Percentiles rank a stretch among this genome's conserved stretches.
phyloP scores from a whole-genome alignment of 1,284 basidiomycete species.

The Pseudozyma pruni region DNA sequence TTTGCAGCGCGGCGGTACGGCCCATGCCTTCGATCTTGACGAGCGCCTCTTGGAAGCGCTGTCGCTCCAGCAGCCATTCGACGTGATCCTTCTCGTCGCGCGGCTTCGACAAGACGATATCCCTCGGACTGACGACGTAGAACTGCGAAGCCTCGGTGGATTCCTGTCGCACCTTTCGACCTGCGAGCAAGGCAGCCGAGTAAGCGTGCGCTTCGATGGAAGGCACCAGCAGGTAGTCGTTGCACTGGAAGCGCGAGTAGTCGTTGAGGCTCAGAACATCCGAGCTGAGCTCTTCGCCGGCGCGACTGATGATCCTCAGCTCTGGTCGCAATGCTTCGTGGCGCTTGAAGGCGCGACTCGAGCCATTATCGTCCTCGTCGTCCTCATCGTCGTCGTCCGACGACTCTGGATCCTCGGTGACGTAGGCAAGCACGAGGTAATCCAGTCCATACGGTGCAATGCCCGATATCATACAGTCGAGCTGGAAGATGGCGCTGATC shows the following conservation, averaged over 20 bases:
- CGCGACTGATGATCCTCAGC: slow-evolving; percentile 86
- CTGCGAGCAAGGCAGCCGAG: slow-evolving; percentile 40
- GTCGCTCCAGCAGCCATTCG: slow-evolving; percentile 87
- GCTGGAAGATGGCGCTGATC: slow-evolving; percentile 88
- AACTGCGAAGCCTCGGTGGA: slow-evolving; percentile 70
- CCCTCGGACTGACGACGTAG: slow-evolving; percentile 85
- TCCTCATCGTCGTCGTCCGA: slow-evolving; percentile 23
- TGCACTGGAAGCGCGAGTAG: slow-evolving; percentile 87
- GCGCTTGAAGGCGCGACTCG: slow-evolving; percentile 72
- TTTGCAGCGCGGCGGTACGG: slow-evolving; percentile 41
- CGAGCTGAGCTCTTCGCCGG: slow-evolving; percentile 86
- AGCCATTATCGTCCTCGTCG: slow-evolving; percentile 4
- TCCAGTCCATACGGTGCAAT: slow-evolving; percentile 78
- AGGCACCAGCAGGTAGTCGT: slow-evolving; percentile 82
- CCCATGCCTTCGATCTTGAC: slow-evolving; percentile 80
- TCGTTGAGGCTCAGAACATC: slow-evolving; percentile 84
- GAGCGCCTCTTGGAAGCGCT: slow-evolving; percentile 88
- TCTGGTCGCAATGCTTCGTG: slow-evolving; percentile 88
- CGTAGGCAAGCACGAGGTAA: slow-evolving; percentile 83
- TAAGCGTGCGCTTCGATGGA: slow-evolving; percentile 52
- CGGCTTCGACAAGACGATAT: slow-evolving; percentile 84
- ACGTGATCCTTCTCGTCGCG: slow-evolving; percentile 91
- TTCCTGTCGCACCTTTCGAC: slow-evolving; percentile 31
- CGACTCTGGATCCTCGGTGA: slow-evolving; percentile 67
- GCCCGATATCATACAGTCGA: slow-evolving; percentile 95